phyloP scores from a whole-genome alignment of 75 land plant species.

The Pinus tabuliformis region DNA sequence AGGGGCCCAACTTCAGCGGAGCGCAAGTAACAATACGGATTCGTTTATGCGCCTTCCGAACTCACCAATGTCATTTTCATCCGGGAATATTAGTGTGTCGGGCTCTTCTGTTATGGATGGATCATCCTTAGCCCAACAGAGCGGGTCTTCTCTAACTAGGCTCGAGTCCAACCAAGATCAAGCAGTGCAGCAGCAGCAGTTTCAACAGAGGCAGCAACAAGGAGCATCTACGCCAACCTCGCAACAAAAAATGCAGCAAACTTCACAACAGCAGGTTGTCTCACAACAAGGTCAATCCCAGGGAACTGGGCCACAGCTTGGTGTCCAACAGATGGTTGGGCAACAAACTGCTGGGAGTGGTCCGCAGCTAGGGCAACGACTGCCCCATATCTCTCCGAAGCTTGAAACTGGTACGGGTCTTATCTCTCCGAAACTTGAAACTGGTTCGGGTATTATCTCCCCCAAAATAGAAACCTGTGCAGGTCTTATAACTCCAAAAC shows the following conservation, averaged over 20 bases:
- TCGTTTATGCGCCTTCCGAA: constrained; percentile 76
- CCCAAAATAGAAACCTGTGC: background rate
- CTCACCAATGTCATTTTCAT: constrained; percentile 86
- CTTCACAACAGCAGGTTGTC: constrained; percentile 10
- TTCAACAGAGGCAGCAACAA: constrained; percentile 37
- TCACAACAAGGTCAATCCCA: constrained; percentile 32
- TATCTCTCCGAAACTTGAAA: too few species aligned
- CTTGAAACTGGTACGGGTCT: background rate
- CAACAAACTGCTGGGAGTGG: constrained; percentile 2
- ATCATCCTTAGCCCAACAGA: constrained; percentile 49
- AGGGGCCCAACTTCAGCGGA: constrained; percentile 67
- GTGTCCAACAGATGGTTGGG: constrained; percentile 14
- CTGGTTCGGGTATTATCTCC: too few species aligned
- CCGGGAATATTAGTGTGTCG: constrained; percentile 59
- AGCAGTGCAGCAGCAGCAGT: constrained; percentile 24
- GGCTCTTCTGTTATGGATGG: constrained; percentile 68
- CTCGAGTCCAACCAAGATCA: constrained; percentile 42
- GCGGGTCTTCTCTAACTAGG: constrained; percentile 15
- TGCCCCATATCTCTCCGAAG: constrained; percentile 3
- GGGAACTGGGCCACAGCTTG: constrained; percentile 7
- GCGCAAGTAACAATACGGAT: constrained; percentile 65
- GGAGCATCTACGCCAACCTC: constrained; percentile 56
- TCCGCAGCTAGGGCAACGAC: constrained; percentile 9
- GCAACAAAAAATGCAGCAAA: constrained; percentile 28
- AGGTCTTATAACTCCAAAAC: constrained; percentile 2